Conservation (phyloP, 352 stramenopile genomes). For the Aphanomyces cochlioides region DNA sequence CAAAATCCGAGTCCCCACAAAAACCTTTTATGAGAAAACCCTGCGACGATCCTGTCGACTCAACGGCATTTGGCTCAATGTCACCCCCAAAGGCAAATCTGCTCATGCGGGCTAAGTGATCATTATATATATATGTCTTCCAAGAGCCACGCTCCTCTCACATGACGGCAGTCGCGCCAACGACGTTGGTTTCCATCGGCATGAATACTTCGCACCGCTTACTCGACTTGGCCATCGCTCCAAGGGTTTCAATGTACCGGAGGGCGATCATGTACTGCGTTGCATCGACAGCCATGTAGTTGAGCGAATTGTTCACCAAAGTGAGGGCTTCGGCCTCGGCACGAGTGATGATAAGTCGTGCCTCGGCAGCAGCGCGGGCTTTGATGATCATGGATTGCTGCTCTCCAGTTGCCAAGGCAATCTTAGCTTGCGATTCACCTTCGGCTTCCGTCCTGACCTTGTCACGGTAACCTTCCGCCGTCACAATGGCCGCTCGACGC, state of each 20-base stretch:
- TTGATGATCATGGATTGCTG: conserved; percentile 32
- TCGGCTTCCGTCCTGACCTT: conserved; percentile 33
- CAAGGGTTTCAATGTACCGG: conserved; percentile 36
- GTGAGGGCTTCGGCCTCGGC: conserved; percentile 32
- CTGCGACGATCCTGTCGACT: too few relatives aligned
- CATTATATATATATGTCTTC: too few relatives aligned
- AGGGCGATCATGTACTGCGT: conserved; percentile 38
- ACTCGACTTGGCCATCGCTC: conserved; percentile 10
- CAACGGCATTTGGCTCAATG: too few relatives aligned
- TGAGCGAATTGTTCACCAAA: conserved; percentile 31
- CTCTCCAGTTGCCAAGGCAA: conserved; percentile 32
- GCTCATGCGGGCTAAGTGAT: too few relatives aligned
- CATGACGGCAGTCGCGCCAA: conserved; percentile 23
- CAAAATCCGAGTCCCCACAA: too few relatives aligned
- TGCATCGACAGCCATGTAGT: conserved; percentile 30
- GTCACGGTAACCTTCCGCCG: conserved; percentile 33
- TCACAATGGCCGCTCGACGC: conserved; percentile 36
- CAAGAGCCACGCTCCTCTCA: neutral
- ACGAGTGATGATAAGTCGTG: conserved; percentile 23
- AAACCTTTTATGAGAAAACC: too few relatives aligned
- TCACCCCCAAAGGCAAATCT: too few relatives aligned
- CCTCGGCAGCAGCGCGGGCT: conserved; percentile 32
- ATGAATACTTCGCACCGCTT: conserved; percentile 32
- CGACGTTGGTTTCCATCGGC: conserved; percentile 34
- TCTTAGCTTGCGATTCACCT: conserved; percentile 33